A percentile compares a stretch with the other conserved stretches of the same genome.
Evolutionary conservation across 2,329 filamentous ascomycete genomes (phyloP).

Genomic region (Dothideomycetes sp.): DNA sequence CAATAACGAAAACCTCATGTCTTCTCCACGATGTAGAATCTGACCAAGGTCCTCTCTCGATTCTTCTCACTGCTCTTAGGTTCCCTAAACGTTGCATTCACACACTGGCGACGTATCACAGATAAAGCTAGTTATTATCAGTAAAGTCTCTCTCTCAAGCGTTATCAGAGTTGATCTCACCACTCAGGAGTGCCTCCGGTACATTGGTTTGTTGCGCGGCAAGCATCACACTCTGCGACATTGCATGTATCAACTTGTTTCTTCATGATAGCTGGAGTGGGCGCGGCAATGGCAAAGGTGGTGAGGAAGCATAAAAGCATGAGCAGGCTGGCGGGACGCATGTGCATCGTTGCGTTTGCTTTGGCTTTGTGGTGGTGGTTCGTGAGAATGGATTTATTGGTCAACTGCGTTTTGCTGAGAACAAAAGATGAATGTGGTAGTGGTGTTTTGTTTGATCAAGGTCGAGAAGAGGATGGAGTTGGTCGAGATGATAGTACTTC

Average conservation of each 20-base stretch:
- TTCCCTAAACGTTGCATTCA: background rate
- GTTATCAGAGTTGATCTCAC: background rate
- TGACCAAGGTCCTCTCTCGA: no score
- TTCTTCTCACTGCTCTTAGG: no score
- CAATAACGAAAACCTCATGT: background rate
- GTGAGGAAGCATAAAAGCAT: background rate
- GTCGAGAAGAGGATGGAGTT: no score
- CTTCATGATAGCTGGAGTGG: background rate
- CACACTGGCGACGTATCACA: slow-evolving; percentile 6
- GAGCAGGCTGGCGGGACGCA: background rate
- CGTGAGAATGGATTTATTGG: no score
- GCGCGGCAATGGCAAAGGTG: background rate
- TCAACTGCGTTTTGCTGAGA: no score
- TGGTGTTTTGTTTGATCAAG: no score
- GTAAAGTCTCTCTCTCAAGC: background rate
- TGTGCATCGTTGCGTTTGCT: slow-evolving; percentile 10
- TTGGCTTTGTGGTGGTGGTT: no score
- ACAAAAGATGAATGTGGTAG: no score
- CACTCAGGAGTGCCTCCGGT: slow-evolving; percentile 1
- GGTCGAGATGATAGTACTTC: no score
- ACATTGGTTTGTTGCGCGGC: background rate
- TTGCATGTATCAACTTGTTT: slow-evolving; percentile 1
- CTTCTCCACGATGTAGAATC: no score
- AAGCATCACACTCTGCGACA: slow-evolving; percentile 1
- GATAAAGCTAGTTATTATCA: no score